Conservation (phyloP, 306 rosid species). For the Corylus americana region DNA sequence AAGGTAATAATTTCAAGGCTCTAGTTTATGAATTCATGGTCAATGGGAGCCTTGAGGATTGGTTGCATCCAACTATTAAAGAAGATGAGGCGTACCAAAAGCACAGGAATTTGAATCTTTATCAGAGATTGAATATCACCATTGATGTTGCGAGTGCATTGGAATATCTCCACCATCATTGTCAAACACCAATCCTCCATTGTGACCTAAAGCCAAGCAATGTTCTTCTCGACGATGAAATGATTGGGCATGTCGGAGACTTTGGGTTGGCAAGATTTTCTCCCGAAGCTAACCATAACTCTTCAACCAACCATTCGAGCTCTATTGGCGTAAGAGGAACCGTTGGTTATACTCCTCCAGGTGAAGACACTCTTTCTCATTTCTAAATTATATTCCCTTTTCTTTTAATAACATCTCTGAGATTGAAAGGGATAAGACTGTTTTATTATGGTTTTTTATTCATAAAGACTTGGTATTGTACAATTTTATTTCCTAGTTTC, state of each 20-base stretch:
- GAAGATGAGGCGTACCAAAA: background rate
- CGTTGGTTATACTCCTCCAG: background rate
- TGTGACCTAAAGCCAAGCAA: no score
- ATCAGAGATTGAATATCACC: background rate
- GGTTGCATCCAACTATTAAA: background rate
- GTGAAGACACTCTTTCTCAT: background rate
- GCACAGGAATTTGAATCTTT: no score
- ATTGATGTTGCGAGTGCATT: background rate
- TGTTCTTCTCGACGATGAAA: background rate
- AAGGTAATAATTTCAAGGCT: background rate
- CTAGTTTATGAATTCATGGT: background rate
- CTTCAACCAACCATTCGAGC: background rate
- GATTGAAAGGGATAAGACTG: no score
- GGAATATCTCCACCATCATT: background rate
- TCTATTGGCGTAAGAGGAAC: background rate
- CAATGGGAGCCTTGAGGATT: background rate
- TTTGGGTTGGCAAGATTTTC: background rate
- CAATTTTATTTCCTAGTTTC: no score
- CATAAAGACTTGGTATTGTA: no score
- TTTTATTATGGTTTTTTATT: no score
- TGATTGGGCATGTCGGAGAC: background rate
- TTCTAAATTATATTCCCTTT: no score
- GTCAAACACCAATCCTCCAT: background rate
- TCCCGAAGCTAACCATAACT: background rate
- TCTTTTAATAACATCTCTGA: background rate